Base-by-base conservation (phyloP, 208 protist species). In the Trypanosoma brucei region DNA sequence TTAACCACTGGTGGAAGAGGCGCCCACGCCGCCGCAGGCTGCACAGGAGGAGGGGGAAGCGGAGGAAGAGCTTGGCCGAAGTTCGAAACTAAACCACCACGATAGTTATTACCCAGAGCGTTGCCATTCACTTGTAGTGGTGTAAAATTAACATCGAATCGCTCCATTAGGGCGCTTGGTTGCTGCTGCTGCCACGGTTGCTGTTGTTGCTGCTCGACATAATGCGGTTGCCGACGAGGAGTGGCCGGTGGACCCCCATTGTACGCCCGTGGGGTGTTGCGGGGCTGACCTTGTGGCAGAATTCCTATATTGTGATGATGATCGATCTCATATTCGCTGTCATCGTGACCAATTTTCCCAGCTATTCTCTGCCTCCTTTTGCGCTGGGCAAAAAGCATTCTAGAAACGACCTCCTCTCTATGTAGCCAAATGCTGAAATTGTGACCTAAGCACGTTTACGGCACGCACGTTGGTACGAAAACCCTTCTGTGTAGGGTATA, bases 281-380 rank as follows among this genome's bases (percentile, higher is more conserved):
- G 48, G 1, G 14, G n/a, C 8, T 38, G 2, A 44, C 31, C 54
- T n/a, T 2, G 46, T 0, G 57, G 52, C 65, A 53, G 35, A 31
- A 37, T 49, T 8, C 37, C 51, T 13, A 55, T 46, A 34, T 51
- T 38, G 8, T 70, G 63, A 8, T 86, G 71, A 37, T 70, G 72
- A 50, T 75, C 70, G 7, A 94, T 70, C 13, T 76, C 54, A 66
- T 94, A 94, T 31, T 81, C 61, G 52, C 84, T 87, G 52, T 92
- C 85, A 11, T 82, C 76, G 61, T 94, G 88, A 14, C 84, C 84
- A 72, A 94, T 92, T 53, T 94, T 94, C 14, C 78, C 88, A 13
- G 83, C 70, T 35, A 92, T 55, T 63, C 73, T 68, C 66, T 91
- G 78, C 59, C 76, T 73, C 62, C 83, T 82, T 22, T 79, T 77